These are phyloP conservation scores for Penicillium nucicola DNA, from an alignment of 495 filamentous ascomycete genomes.

Conservation along the genomic window DNA sequence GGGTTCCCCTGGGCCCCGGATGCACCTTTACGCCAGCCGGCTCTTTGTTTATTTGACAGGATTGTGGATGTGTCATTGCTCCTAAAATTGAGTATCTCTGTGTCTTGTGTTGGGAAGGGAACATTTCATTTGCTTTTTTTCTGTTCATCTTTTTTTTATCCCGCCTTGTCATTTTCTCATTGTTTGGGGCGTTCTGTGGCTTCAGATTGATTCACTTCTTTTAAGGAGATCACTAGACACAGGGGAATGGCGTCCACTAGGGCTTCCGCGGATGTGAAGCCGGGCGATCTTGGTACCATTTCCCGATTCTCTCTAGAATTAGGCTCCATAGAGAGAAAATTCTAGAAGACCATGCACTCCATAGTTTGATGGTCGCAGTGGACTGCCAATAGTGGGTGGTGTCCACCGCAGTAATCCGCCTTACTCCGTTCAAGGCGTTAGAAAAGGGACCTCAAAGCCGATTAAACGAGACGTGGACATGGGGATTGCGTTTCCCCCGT, in stretches of 20 bases:
- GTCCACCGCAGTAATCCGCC: conserved; percentile 7
- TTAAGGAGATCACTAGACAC: not conserved
- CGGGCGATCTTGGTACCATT: conserved; percentile 20
- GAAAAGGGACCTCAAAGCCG: not conserved
- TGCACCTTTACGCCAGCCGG: not conserved
- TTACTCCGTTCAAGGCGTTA: not conserved
- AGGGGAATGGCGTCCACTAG: conserved; percentile 10
- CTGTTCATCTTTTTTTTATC: too few species aligned
- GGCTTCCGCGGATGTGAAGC: conserved; percentile 25
- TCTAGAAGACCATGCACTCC: conserved; percentile 24
- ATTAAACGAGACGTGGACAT: not conserved
- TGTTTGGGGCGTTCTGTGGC: not conserved
- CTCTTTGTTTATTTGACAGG: conserved; percentile 7
- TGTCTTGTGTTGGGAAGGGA: not conserved
- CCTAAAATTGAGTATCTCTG: conserved; percentile 1
- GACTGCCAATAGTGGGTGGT: not conserved
- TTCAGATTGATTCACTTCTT: not conserved
- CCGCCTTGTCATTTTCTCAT: too few species aligned
- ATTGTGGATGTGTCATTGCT: not conserved
- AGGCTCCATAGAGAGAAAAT: conserved; percentile 18
- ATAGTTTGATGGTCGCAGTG: not conserved
- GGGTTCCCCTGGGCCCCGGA: conserved; percentile 1
- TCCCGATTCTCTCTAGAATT: conserved; percentile 1
- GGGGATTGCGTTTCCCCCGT: conserved; percentile 2
- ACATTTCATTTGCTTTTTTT: not conserved